Base-by-base conservation (phyloP, 2,329 filamentous ascomycete genomes). In the Phialocephala subalpina region DNA sequence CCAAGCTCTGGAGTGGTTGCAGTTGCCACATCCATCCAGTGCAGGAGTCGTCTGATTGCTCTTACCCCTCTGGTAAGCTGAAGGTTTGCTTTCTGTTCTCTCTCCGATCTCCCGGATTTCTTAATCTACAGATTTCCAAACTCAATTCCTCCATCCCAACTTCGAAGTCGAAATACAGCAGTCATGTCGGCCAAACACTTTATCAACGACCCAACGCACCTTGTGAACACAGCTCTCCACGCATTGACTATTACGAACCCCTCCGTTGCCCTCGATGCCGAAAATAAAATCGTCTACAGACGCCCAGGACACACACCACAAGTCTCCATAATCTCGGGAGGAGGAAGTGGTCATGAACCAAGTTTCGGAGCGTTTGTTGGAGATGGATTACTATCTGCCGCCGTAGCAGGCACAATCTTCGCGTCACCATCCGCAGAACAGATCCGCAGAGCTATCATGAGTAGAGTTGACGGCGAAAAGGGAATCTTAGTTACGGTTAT, bases 401-500 rank as follows among this genome's bases (percentile, higher is more conserved):
- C 92, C 1, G 93, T 97, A 0, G 92, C 93, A 0, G 94, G 94
- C 20, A 94, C 92, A 2, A 94, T 97, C 74, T 97, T 97, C 76
- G 93, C 93, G 7, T 92, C 89, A 20, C 93, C 93, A 0, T 90
- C 87, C 6, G 90, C 93, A 0, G 90, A 96, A 79, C 94, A 97
- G 81, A 89, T 97, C 62, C 87, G 92, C 63, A 84, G 87, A 70
- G 93, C 90, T 66, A 90, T 97, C 61, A 86, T 90, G 75, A 86
- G 88, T 49, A 85, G 92, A 22, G 91, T 97, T 2, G 88, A 92
- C 67, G 85, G 86, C 3, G 83, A 86, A 53, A 86, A 87, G 68
- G 95, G 94, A 27, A 91, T 97, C 1, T 78, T 97, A 47, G 91
- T 97, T n/a, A 90, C 94, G 6, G 92, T 97, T 35, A 97, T 97